A percentile compares a stretch with the other conserved stretches of the same genome.
Evolutionary conservation across 2,329 filamentous ascomycete species (phyloP).

Genomic region (Zymoseptoria pseudotritici): DNA sequence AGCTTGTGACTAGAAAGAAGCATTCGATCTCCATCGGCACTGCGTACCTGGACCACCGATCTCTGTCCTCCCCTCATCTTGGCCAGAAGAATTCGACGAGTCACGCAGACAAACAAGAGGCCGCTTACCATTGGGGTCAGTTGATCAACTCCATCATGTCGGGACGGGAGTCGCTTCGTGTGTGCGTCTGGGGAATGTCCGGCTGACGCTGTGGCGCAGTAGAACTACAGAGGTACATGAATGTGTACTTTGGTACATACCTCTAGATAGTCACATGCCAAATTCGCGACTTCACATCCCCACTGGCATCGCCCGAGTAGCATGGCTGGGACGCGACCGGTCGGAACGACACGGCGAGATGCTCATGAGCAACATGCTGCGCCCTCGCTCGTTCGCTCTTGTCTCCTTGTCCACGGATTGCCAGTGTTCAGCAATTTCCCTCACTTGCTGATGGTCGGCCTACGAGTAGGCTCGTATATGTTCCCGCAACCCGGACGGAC

Average conservation of each 20-base stretch:
- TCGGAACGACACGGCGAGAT: not conserved
- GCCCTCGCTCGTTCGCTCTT: too few relatives aligned
- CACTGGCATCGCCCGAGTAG: not conserved
- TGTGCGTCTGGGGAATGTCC: not conserved
- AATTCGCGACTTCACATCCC: not conserved
- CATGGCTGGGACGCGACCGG: not conserved
- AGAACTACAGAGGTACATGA: not conserved
- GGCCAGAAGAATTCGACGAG: too few relatives aligned
- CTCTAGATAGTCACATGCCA: not conserved
- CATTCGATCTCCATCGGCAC: not conserved
- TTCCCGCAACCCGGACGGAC: too few relatives aligned
- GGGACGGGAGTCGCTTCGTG: not conserved
- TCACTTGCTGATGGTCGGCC: too few relatives aligned
- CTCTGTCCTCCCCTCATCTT: not conserved
- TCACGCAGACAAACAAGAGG: too few relatives aligned
- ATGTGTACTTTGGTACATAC: not conserved
- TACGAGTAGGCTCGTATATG: too few relatives aligned
- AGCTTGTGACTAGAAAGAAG: not conserved
- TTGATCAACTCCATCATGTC: not conserved
- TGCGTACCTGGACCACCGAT: not conserved
- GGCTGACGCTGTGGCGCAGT: not conserved
- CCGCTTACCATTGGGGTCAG: not conserved
- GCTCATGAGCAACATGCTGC: not conserved
- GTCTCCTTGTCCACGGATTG: too few relatives aligned
- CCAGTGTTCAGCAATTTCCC: too few relatives aligned